phyloP scores from a whole-genome alignment of 2,329 filamentous ascomycete genomes.

The Akanthomyces muscarius region DNA sequence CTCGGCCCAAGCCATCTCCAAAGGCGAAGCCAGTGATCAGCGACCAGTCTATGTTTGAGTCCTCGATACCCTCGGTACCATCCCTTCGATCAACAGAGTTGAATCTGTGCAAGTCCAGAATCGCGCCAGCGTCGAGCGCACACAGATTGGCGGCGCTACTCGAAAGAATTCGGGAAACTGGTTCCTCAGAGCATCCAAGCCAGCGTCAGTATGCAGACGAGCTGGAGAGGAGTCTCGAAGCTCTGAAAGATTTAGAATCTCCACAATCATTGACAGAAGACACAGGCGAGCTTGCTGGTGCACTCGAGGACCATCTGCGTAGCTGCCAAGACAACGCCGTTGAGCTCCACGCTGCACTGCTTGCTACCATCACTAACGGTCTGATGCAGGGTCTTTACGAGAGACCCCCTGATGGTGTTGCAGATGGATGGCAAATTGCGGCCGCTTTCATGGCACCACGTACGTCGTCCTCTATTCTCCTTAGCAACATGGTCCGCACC shows the following conservation, averaged over 20 bases:
- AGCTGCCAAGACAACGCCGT: neutral
- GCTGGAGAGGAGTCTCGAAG: neutral
- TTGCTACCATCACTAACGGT: neutral
- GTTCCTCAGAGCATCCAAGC: neutral
- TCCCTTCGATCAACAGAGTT: neutral
- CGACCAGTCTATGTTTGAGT: neutral
- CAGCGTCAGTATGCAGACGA: neutral
- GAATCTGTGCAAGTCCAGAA: neutral
- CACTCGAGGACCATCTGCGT: neutral
- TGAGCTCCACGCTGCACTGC: neutral
- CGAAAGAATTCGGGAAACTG: neutral
- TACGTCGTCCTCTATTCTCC: neutral
- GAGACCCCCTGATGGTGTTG: neutral
- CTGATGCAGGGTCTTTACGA: neutral
- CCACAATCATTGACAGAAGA: neutral
- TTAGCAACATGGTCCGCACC: neutral
- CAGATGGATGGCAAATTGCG: neutral
- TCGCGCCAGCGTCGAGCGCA: neutral
- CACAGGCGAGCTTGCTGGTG: neutral
- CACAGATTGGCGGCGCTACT: neutral
- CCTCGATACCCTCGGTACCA: neutral
- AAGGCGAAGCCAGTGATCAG: neutral
- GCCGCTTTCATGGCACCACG: conserved; percentile 5
- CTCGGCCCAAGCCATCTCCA: neutral
- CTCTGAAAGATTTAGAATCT: neutral